These are phyloP conservation scores for Penicilliopsis zonata DNA, from an alignment of 495 filamentous ascomycete genomes.

Conservation along the genomic window DNA sequence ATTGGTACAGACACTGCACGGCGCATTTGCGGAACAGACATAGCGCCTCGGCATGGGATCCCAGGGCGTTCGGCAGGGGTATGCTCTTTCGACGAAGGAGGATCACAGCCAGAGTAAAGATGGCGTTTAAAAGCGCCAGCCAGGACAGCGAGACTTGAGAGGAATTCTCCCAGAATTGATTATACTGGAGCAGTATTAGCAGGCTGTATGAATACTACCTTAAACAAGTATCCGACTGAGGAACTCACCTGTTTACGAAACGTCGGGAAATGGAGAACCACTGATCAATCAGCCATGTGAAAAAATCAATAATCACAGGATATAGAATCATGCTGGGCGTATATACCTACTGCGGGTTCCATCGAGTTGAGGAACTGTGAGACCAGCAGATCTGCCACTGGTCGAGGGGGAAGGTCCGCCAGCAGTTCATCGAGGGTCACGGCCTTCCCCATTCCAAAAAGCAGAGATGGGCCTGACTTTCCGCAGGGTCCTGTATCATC, in stretches of 20 bases:
- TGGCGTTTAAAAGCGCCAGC: constrained; percentile 24
- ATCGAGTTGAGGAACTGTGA: constrained; percentile 30
- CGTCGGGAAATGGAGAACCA: constrained; percentile 31
- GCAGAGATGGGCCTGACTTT: constrained; percentile 20
- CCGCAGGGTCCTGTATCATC: constrained; percentile 11
- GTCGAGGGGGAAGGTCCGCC: constrained; percentile 25
- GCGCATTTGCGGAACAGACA: constrained; percentile 15
- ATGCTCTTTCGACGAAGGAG: constrained; percentile 18
- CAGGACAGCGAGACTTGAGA: constrained; percentile 21
- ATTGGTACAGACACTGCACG: constrained; percentile 20
- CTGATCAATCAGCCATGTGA: too few relatives aligned
- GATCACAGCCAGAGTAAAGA: constrained; percentile 19
- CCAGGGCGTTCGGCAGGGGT: constrained; percentile 10
- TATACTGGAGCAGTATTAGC: constrained; percentile 12
- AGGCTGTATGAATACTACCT: neutral
- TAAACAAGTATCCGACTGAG: constrained; percentile 1
- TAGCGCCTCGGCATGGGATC: constrained; percentile 9
- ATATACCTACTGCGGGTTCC: constrained; percentile 29
- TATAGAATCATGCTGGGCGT: neutral
- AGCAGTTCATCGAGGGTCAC: constrained; percentile 26
- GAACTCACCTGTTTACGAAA: constrained; percentile 20
- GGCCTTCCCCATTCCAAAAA: constrained; percentile 24
- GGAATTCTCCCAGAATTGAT: constrained; percentile 23
- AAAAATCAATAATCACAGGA: neutral
- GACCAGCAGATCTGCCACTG: constrained; percentile 31